Evolutionary conservation across 305 asterid species (phyloP).

Genomic region (Fraxinus nigra): DNA sequence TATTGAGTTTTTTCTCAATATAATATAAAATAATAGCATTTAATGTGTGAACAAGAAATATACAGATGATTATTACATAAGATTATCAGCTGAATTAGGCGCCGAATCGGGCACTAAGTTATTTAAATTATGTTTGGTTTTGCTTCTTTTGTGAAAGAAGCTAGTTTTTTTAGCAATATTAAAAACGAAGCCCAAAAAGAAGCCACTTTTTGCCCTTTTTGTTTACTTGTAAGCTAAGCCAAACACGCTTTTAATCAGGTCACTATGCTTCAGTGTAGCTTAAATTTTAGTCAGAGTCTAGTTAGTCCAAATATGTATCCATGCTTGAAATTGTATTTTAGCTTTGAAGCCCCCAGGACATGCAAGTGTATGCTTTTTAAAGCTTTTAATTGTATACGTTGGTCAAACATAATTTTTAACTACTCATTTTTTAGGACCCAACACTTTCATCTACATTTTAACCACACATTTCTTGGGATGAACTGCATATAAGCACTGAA

Average conservation of each 20-base stretch:
- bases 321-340: slow-evolving; percentile 14
- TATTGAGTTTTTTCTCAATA: neutral
- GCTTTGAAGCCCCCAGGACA: neutral
- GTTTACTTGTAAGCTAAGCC: neutral
- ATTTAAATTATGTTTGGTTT: neutral
- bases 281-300: neutral
- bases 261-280: neutral
- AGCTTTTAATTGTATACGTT: neutral
- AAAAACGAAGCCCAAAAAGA: neutral
- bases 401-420: neutral
- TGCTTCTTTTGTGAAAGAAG: neutral
- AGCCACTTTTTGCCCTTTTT: neutral
- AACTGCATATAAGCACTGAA: neutral
- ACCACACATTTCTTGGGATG: neutral
- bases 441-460: neutral
- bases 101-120: neutral
- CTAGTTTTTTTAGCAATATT: neutral
- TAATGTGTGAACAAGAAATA: neutral
- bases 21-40: neutral
- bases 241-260: neutral
- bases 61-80: neutral
- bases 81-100: neutral
- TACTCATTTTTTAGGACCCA: neutral
- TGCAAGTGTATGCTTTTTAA: neutral
- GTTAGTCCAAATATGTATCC: slow-evolving; percentile 11